Evolutionary conservation across 2,329 filamentous ascomycete species (phyloP).

Genomic region (Botryotinia narcissicola): DNA sequence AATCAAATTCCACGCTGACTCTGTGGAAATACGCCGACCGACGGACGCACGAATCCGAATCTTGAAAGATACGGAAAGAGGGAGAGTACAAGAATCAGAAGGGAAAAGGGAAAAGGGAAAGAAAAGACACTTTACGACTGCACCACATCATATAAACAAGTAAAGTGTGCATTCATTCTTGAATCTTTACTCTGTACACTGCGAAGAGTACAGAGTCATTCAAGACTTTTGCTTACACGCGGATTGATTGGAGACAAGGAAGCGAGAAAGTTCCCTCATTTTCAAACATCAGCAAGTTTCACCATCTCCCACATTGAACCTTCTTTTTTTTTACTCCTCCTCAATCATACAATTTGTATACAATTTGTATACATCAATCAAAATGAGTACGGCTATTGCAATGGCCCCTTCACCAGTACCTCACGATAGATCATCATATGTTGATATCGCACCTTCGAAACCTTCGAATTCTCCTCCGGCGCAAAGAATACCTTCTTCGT

Average conservation of each 20-base stretch:
- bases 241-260: slow-evolving; percentile 16
- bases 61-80: slow-evolving; percentile 17
- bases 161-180: background rate
- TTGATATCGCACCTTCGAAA: slow-evolving; percentile 46
- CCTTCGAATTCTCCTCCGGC: slow-evolving; percentile 36
- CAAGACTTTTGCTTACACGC: background rate
- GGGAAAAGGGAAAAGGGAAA: slow-evolving; percentile 9
- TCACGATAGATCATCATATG: slow-evolving; percentile 60
- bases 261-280: slow-evolving; percentile 17
- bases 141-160: background rate
- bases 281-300: slow-evolving; percentile 21
- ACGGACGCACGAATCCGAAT: slow-evolving; percentile 22
- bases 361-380: slow-evolving; percentile 34
- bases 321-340: slow-evolving; percentile 9
- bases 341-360: background rate
- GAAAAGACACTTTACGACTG: background rate
- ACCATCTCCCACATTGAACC: slow-evolving; percentile 4
- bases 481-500: slow-evolving; percentile 32
- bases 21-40: background rate
- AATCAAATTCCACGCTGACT: slow-evolving; percentile 1
- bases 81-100: slow-evolving; percentile 22
- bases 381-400: slow-evolving; percentile 66
- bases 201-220: slow-evolving; percentile 4
- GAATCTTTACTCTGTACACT: background rate
- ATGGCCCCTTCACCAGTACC: slow-evolving; percentile 68